Base-by-base conservation (phyloP, 345 rosid species). In the Citrus hindsii region DNA sequence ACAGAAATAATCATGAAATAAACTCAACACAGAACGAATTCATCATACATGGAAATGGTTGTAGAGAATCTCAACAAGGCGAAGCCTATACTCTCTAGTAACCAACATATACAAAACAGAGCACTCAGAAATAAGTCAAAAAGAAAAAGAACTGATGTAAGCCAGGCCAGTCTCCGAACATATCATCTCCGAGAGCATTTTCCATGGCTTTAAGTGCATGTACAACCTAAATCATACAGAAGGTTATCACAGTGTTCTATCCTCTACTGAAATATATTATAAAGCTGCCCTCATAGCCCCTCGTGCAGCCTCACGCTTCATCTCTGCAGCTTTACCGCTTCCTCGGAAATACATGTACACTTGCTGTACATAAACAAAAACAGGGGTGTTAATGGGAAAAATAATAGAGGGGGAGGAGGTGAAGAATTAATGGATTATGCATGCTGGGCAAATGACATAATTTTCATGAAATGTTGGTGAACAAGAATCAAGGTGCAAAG, bases 331-430 rank as follows among this genome's bases (percentile, higher is more conserved):
- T 82, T 87, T 88, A 9, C 93, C 95, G 3, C 92, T 91, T 74
- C 95, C 93, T 53, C 95, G 87, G 88, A 91, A 91, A 71, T 90
- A 91, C 95, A 90, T 90, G 89, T 86, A 88, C 8, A 90, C 95
- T 91, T 91, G 92, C 95, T 91, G 93, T 84, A 83, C 4, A 32
- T 67, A 27, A 18, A 56, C 35, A 4, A 9, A 48, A 51, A 55
- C 4, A 56, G 7, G 7, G 24, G 4, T 16, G 66, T 25, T 67
- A 24, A 19, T 13, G 14, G 51, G 51, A 46, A 46, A 46, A 46
- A 46, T 46, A 46, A 46, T 1, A 42, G 51, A 35, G 37, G 37
- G 37, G 7, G 5, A 40, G 13, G 46, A 9, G 13, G 46, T 10
- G 8, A 33, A 53, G 7, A 3, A 2, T 55, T 35, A 37, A 37